Evolutionary conservation across 352 stramenopile species (phyloP), one percentile per base, ranked within the genome.

Genomic region (Pythium grandisporangium): DNA sequence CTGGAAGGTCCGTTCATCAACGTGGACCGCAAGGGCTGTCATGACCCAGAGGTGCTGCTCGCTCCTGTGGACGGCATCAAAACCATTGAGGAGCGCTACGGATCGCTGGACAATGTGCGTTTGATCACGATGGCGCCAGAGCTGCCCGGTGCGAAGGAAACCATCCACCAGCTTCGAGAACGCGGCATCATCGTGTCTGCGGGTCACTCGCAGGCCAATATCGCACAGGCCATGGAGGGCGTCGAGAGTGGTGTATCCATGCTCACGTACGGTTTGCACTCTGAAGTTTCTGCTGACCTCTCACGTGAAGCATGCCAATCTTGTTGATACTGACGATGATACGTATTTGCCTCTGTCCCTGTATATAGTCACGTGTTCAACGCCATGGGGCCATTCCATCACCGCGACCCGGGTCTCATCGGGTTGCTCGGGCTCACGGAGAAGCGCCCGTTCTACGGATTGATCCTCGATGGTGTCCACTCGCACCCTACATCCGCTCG

Each of bases 1-100:
- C 61, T 95, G 5, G 86, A 96, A 65, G 86, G 86, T 2, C 87
- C 87, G 14, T 95, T 95, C 58, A 95, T 96, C 55, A 88, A 72
- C 44, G 40, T 27, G 5, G 61, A 72, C 12, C 70, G 83, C 43
- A 89, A 83, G 37, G 86, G 86, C 8, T 84, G 84, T 1, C 86
- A 96, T 55, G 70, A 90, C 32, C 51, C 52, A 12, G 43, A 48
- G 32, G 62, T 89, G 22, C 63, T 96, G 40, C 16, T 56, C 11
- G 50, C 55, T 5, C 74, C 74, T 0, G 44, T 45, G 2, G 38
- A 64, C 7, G 73, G 66, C 19, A 48, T 83, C 21, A 38, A 53
- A 19, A 73, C 69, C 12, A 46, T 94, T 2, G 37, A 63, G 6
- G 51, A 75, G 30, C 66, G 60, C 44, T 84, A 90, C 40, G 70